phyloP scores from a whole-genome alignment of 345 rosid genomes.

The Bruguiera parviflora region DNA sequence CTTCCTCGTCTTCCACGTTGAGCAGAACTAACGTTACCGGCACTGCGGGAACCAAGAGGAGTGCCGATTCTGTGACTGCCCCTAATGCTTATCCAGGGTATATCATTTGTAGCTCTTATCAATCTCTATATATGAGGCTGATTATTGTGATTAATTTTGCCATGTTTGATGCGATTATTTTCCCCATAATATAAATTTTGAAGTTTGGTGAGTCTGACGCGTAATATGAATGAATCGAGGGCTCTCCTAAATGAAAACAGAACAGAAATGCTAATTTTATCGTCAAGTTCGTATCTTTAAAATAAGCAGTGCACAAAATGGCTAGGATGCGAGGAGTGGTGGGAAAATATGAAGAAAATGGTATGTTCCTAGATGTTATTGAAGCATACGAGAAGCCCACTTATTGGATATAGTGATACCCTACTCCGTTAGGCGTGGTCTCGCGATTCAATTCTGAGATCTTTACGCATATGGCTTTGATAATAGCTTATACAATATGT shows the following conservation, averaged over 20 bases:
- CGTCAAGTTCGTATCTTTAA: background rate
- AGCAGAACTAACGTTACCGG: slow-evolving; percentile 29
- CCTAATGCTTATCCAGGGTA: slow-evolving; percentile 49
- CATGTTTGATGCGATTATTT: background rate
- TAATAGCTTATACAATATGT: too few relatives aligned
- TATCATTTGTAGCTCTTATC: background rate
- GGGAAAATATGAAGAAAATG: too few relatives aligned
- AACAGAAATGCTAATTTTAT: background rate
- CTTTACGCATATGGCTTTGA: too few relatives aligned
- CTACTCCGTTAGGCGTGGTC: too few relatives aligned
- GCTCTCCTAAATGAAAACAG: background rate
- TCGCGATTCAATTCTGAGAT: too few relatives aligned
- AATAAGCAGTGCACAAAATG: background rate
- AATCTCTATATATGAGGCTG: background rate
- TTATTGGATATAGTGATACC: too few relatives aligned
- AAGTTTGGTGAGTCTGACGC: background rate
- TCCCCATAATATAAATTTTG: background rate
- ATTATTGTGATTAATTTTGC: background rate
- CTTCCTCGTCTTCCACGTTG: slow-evolving; percentile 56
- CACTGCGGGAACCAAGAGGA: slow-evolving; percentile 56
- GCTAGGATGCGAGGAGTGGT: too few relatives aligned
- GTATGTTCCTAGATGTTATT: background rate
- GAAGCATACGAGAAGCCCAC: too few relatives aligned
- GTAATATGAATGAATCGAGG: background rate
- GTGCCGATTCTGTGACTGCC: slow-evolving; percentile 63